Evolutionary conservation across 768 basidiomycete genomes (phyloP).

Genomic region (Royoungia palumana): DNA sequence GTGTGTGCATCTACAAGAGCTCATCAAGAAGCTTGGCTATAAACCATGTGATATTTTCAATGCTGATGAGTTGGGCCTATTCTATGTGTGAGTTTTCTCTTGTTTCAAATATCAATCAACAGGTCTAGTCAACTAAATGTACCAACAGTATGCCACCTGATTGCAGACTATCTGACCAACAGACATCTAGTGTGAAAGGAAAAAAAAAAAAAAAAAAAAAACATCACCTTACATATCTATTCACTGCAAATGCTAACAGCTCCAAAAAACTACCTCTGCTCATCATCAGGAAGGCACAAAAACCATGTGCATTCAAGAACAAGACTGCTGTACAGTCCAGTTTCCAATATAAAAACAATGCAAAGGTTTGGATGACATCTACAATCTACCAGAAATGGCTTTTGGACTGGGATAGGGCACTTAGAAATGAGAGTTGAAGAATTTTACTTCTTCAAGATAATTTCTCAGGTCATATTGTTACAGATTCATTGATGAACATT

Average conservation of each 20-base stretch:
- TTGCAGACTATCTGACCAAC: neutral
- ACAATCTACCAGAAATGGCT: too few species aligned
- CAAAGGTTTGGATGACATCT: too few species aligned
- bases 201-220: slow-evolving; percentile 3
- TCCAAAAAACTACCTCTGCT: slow-evolving; percentile 26
- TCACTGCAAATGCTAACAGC: slow-evolving; percentile 32
- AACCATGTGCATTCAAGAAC: too few species aligned
- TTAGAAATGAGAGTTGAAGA: too few species aligned
- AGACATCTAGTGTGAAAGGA: too few species aligned
- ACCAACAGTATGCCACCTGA: slow-evolving; percentile 4
- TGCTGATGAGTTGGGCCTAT: slow-evolving; percentile 36
- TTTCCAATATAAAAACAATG: too few species aligned
- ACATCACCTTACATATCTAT: neutral
- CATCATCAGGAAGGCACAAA: slow-evolving; percentile 32
- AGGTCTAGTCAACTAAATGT: too few species aligned
- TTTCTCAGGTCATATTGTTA: too few species aligned
- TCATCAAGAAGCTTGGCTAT: slow-evolving; percentile 27
- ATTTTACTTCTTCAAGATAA: too few species aligned
- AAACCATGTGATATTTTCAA: slow-evolving; percentile 32
- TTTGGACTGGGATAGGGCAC: too few species aligned
- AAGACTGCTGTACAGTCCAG: too few species aligned
- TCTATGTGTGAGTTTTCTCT: slow-evolving; percentile 28
- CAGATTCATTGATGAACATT: too few species aligned
- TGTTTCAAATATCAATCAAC: neutral
- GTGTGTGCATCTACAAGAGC: slow-evolving; percentile 19